These are phyloP conservation scores for Starmerella apicola DNA, from an alignment of 805 yeast species.

Conservation along the genomic window DNA sequence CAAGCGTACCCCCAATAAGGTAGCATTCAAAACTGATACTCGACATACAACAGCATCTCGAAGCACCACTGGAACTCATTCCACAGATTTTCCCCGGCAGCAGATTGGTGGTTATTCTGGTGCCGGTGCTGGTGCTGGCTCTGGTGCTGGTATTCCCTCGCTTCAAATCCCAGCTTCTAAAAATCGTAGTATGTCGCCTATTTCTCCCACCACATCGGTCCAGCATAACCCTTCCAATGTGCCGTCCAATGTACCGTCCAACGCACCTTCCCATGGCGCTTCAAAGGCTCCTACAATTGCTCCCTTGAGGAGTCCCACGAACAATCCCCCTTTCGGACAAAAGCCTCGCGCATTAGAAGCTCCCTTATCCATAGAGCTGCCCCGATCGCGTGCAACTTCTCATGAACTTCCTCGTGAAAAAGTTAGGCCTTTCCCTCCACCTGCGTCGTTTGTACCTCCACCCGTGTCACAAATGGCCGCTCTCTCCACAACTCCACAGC, in stretches of 20 bases:
- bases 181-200: neutral
- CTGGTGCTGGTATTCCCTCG: neutral
- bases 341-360: too few species aligned
- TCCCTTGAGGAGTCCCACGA: too few species aligned
- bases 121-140: neutral
- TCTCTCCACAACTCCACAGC: neutral
- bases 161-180: neutral
- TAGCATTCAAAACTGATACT: constrained; percentile 7
- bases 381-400: neutral
- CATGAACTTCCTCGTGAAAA: too few species aligned
- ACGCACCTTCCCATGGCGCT: too few species aligned
- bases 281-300: neutral
- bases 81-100: too few species aligned
- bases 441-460: neutral
- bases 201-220: neutral
- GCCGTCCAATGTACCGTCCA: neutral
- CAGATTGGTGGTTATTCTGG: too few species aligned
- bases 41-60: too few species aligned
- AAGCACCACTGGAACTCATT: too few species aligned
- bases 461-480: too few species aligned
- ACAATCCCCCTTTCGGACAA: neutral
- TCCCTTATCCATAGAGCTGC: too few species aligned
- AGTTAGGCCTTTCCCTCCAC: neutral
- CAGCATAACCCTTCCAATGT: neutral
- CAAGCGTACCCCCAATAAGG: constrained; percentile 26